Conservation (phyloP, 345 rosid genomes). For the Boechera stricta region DNA sequence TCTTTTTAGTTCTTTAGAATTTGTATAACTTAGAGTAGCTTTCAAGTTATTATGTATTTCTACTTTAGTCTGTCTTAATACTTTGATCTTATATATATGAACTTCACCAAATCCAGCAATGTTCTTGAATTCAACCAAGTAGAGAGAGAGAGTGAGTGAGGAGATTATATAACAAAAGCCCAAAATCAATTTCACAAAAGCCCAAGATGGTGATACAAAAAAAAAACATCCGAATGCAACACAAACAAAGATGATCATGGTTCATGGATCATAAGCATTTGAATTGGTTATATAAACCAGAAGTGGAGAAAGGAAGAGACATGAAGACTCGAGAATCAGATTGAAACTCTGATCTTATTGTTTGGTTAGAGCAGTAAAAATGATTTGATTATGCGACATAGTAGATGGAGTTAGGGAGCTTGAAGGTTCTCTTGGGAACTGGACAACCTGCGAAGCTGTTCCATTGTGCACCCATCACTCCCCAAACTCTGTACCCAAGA, state of each 20-base stretch:
- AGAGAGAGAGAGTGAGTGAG: neutral
- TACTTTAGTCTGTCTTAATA: constrained; percentile 24
- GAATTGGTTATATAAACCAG: constrained; percentile 18
- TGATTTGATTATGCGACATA: constrained; percentile 49
- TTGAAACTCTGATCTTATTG: constrained; percentile 26
- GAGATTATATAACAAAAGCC: constrained; percentile 25
- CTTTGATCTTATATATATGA: constrained; percentile 10
- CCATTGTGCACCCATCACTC: constrained; percentile 79
- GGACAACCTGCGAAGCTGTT: constrained; percentile 79
- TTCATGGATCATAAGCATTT: constrained; percentile 28
- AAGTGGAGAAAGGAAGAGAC: constrained; percentile 12
- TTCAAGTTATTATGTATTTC: constrained; percentile 36
- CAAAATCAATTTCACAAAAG: constrained; percentile 39
- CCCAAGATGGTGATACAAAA: constrained; percentile 27
- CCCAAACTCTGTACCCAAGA: constrained; percentile 81
- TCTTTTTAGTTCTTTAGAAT: constrained; percentile 33
- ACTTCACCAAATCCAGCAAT: constrained; percentile 28
- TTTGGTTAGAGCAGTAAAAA: constrained; percentile 6
- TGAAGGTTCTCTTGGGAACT: constrained; percentile 71
- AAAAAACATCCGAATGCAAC: neutral
- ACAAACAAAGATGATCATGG: constrained; percentile 33
- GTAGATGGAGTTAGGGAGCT: constrained; percentile 87
- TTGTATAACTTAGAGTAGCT: constrained; percentile 41
- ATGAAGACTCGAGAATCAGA: constrained; percentile 38
- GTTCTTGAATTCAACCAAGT: constrained; percentile 6